Conservation (phyloP, 441 rosid genomes). For the Euphorbia celastroides region DNA sequence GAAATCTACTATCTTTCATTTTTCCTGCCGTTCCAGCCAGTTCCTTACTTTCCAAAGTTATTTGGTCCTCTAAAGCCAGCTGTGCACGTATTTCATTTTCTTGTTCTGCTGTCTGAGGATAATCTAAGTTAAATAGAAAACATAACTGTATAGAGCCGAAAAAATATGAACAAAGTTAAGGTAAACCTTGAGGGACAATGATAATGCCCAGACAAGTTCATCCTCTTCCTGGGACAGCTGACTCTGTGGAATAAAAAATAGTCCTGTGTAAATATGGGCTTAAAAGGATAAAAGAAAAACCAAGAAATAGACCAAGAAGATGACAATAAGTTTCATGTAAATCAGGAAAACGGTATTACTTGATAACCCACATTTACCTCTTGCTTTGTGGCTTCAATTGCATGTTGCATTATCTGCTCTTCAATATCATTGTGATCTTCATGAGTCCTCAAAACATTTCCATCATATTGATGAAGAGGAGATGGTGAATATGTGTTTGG, state of each 20-base stretch:
- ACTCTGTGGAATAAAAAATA: slow-evolving; percentile 29
- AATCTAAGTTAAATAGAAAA: slow-evolving; percentile 24
- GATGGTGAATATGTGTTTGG: slow-evolving; percentile 27
- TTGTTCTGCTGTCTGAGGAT: slow-evolving; percentile 59
- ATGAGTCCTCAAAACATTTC: slow-evolving; percentile 27
- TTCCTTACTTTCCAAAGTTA: slow-evolving; percentile 19
- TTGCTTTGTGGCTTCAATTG: slow-evolving; percentile 70
- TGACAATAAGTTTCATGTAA: slow-evolving; percentile 7
- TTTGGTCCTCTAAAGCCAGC: slow-evolving; percentile 27
- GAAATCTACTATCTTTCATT: slow-evolving; percentile 22
- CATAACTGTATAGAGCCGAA: slow-evolving; percentile 14
- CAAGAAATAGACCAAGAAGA: slow-evolving; percentile 1
- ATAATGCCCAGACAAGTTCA: slow-evolving; percentile 66
- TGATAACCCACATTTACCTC: slow-evolving; percentile 36
- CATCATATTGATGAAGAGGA: slow-evolving; percentile 28
- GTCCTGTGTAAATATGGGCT: slow-evolving; percentile 31
- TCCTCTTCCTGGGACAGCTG: slow-evolving; percentile 50
- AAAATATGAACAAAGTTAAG: slow-evolving; percentile 12
- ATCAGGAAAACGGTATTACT: slow-evolving; percentile 14
- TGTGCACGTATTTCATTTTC: slow-evolving; percentile 43
- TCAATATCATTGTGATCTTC: slow-evolving; percentile 38
- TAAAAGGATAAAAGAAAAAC: not conserved
- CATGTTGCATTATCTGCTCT: slow-evolving; percentile 67
- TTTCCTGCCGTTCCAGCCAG: slow-evolving; percentile 26
- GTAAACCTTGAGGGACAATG: slow-evolving; percentile 67